Evolutionary conservation across 768 basidiomycete species (phyloP).

Genomic region (Lactifluus volemus): DNA sequence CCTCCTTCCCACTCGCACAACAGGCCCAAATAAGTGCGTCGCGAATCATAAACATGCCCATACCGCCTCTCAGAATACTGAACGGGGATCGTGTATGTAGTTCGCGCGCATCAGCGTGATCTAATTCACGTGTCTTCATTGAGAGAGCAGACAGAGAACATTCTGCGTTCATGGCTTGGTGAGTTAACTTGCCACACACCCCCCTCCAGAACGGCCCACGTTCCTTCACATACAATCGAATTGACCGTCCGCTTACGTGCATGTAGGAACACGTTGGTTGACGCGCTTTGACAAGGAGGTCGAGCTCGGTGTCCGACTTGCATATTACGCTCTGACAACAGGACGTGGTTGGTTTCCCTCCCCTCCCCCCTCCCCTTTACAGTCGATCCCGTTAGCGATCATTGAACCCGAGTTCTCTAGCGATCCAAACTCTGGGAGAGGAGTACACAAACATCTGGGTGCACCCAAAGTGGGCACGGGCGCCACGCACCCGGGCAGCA

Average conservation of each 20-base stretch:
- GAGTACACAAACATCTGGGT: conserved; percentile 83
- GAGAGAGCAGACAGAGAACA: conserved; percentile 65
- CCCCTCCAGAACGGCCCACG: background rate
- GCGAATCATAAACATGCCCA: background rate
- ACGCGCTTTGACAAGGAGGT: conserved; percentile 76
- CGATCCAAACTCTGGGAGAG: conserved; percentile 79
- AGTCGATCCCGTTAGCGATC: background rate
- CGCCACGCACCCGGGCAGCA: conserved; percentile 36
- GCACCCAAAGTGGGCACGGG: conserved; percentile 35
- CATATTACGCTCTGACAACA: conserved; percentile 67
- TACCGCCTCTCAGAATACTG: conserved; percentile 12
- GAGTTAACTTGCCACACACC: conserved; percentile 17
- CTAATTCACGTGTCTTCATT: conserved; percentile 66
- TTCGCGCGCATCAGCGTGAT: conserved; percentile 81
- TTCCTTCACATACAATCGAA: background rate
- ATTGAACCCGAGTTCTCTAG: conserved; percentile 30
- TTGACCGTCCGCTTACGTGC: background rate
- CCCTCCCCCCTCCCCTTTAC: background rate
- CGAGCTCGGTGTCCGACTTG: conserved; percentile 54
- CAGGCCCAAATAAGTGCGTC: conserved; percentile 82
- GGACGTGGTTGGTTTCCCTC: conserved; percentile 48
- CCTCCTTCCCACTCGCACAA: conserved; percentile 60
- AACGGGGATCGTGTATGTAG: conserved; percentile 31
- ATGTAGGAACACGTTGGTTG: conserved; percentile 69
- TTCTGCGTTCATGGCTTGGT: conserved; percentile 76